Evolutionary conservation across 2,329 filamentous ascomycete species (phyloP).

Genomic region (Annulohypoxylon truncatum): DNA sequence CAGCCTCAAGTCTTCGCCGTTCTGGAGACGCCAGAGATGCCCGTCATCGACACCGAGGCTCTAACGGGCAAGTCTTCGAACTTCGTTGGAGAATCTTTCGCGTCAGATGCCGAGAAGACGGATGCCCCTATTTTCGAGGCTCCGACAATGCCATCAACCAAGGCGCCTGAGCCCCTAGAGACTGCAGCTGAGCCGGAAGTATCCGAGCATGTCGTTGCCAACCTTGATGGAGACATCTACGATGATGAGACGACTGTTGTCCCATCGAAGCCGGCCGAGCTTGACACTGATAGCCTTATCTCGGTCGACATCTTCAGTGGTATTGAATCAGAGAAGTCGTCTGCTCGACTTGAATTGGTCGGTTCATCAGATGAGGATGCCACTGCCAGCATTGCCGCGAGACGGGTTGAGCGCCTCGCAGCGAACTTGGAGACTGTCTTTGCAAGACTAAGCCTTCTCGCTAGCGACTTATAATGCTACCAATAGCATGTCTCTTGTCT

Average conservation of each 20-base stretch:
- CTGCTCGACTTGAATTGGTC: conserved; percentile 72
- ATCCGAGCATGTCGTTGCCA: conserved; percentile 44
- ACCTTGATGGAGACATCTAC: conserved; percentile 68
- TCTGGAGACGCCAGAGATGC: conserved; percentile 74
- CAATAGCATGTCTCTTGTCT: not conserved
- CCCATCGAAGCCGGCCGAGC: conserved; percentile 50
- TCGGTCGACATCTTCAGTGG: conserved; percentile 62
- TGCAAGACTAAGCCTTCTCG: conserved; percentile 54
- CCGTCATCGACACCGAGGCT: conserved; percentile 68
- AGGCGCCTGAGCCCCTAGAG: conserved; percentile 50
- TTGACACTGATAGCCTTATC: conserved; percentile 58
- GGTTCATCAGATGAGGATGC: conserved; percentile 65
- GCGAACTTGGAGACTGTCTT: conserved; percentile 53
- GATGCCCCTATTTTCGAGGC: conserved; percentile 66
- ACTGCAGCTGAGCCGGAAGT: conserved; percentile 44
- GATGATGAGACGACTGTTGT: conserved; percentile 58
- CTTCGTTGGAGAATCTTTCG: conserved; percentile 60
- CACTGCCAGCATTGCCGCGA: conserved; percentile 58
- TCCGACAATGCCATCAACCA: conserved; percentile 48
- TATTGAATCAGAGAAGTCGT: conserved; percentile 72
- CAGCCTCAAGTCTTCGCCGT: conserved; percentile 81
- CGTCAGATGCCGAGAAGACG: conserved; percentile 65
- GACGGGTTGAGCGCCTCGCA: conserved; percentile 63
- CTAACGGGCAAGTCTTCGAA: conserved; percentile 78
- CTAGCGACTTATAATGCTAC: conserved; percentile 45